Evolutionary conservation across 306 rosid genomes (phyloP).

Genomic region (Boehmeria nivea): DNA sequence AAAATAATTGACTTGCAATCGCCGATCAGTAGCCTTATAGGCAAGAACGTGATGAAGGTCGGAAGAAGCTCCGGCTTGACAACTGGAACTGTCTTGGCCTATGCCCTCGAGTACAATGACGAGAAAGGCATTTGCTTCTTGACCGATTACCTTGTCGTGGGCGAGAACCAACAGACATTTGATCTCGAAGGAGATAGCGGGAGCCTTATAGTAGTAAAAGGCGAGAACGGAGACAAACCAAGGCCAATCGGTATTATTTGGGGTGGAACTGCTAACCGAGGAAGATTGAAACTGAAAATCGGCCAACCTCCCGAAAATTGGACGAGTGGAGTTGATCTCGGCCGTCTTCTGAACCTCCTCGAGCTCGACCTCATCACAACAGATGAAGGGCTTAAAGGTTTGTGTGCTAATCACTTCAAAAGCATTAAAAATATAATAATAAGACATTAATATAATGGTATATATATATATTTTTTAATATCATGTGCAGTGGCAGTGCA

Average conservation of each 20-base stretch:
- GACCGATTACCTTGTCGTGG: conserved; percentile 96
- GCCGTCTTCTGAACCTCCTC: conserved; percentile 90
- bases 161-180: conserved; percentile 96
- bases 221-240: conserved; percentile 74
- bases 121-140: conserved; percentile 99
- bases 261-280: conserved; percentile 99
- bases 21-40: conserved; percentile 79
- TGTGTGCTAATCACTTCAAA: conserved; percentile 12
- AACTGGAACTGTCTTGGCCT: conserved; percentile 86
- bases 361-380: conserved; percentile 91
- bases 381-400: conserved; percentile 90
- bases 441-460: too few species aligned
- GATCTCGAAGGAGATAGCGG: conserved; percentile 99
- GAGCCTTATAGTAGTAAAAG: conserved; percentile 85
- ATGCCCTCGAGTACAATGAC: conserved; percentile 94
- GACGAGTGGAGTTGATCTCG: conserved; percentile 99
- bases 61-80: conserved; percentile 99
- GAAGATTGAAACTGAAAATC: conserved; percentile 87
- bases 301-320: conserved; percentile 99
- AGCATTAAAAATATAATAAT: too few species aligned
- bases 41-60: conserved; percentile 92
- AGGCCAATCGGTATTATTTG: conserved; percentile 92
- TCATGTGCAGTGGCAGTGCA: conserved; percentile 66
- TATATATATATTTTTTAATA: too few species aligned
- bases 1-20: conserved; percentile 84